Base-by-base conservation (phyloP, 345 rosid genomes). In the Alliaria petiolata region DNA sequence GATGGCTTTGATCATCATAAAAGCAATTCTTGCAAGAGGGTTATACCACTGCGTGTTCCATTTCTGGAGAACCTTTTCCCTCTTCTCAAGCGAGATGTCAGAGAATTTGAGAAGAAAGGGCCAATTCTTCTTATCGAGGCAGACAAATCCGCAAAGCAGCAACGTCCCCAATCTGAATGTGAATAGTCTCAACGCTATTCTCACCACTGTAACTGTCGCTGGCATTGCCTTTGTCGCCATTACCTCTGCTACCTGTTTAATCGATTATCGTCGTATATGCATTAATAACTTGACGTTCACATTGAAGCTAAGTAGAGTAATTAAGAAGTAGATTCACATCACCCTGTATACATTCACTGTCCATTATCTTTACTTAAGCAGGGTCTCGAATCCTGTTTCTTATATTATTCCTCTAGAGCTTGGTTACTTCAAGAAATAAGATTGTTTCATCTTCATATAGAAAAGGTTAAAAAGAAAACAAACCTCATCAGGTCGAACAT, bases 151-250 rank as follows among this genome's bases (percentile, higher is more conserved):
- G 57, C 95, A 88, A 7, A 89, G 88, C 80, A 92, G 50, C 56
- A 92, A 52, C 4, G 96, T 85, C 25, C 92, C 95, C 64, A 88
- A 28, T 71, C 91, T 83, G 74, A 70, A 89, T 13, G 92, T 85
- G 8, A 92, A 81, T 54, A 85, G 3, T 71, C 65, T 83, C 82
- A 92, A 43, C 36, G 76, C 72, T 38, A 82, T 33, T 15, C 78
- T 73, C 75, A 81, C 84, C 7, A 85, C 0, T 17, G 25, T 60
- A 38, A 88, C 71, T 17, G 75, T 85, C 55, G 67, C 57, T 42
- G 79, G 80, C 33, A 59, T 52, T 16, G 82, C 81, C 80, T 83
- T 85, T 40, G 71, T 79, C 56, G 65, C 86, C 76, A 87, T 3
- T 1, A 79, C 14, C 67, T 86, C 92, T 22, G 95, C 98, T 5